Percentiles rank a stretch among this genome's conserved stretches.
Evolutionary conservation across 257 asterid species (phyloP).

Genomic region (Coffea canephora): DNA sequence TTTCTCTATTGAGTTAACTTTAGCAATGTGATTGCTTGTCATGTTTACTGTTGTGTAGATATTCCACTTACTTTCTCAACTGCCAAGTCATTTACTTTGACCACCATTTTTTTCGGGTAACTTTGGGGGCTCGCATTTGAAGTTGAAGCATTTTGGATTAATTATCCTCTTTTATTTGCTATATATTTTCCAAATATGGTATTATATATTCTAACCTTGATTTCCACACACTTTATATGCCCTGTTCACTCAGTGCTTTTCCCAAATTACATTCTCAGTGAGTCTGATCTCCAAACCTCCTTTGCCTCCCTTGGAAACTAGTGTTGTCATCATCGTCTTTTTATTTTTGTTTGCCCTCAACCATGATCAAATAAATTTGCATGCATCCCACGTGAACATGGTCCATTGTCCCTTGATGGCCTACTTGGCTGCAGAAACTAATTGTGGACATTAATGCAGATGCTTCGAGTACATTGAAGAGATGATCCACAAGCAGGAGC

Average conservation of each 20-base stretch:
- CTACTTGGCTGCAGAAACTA: neutral
- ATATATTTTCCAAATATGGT: neutral
- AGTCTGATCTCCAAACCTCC: neutral
- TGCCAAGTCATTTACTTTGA: neutral
- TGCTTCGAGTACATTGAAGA: slow-evolving; percentile 92
- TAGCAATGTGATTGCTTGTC: neutral
- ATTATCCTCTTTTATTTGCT: neutral
- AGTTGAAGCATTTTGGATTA: neutral
- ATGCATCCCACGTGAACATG: neutral
- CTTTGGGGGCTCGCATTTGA: neutral
- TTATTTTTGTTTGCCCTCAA: neutral
- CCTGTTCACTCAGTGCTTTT: neutral
- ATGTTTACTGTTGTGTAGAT: neutral
- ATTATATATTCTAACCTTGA: neutral
- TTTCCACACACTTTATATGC: neutral
- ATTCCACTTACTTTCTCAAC: neutral
- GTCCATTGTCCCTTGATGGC: neutral
- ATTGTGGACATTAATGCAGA: slow-evolving; percentile 43
- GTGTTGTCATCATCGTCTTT: neutral
- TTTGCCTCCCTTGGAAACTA: neutral
- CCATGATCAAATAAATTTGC: neutral
- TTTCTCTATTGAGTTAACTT: neutral
- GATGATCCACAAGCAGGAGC: slow-evolving; percentile 94
- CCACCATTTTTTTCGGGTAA: neutral
- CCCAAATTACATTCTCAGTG: neutral